These are phyloP conservation scores for Pelargonium cotyledonis DNA, from an alignment of 441 rosid species.

Conservation along the genomic window DNA sequence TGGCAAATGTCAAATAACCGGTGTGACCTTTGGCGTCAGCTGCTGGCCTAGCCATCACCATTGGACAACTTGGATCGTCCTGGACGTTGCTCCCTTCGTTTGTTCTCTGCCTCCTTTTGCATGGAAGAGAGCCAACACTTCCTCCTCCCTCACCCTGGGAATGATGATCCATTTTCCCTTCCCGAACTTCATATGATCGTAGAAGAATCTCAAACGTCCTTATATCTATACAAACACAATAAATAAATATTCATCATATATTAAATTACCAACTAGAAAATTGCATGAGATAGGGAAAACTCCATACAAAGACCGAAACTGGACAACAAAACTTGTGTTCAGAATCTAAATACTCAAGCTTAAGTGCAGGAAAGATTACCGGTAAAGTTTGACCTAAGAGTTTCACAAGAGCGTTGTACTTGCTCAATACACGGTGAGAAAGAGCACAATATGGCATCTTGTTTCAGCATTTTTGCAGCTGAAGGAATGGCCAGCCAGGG, in stretches of 20 bases:
- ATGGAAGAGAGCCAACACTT: conserved; percentile 36
- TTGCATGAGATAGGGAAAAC: neutral
- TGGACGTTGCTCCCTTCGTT: neutral
- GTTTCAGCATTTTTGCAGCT: conserved; percentile 71
- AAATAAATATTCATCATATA: neutral
- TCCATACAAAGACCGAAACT: no score
- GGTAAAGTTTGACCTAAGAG: conserved; percentile 53
- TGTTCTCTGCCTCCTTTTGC: conserved; percentile 52
- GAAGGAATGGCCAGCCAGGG: conserved; percentile 82
- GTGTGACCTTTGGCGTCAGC: neutral
- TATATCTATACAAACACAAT: conserved; percentile 42
- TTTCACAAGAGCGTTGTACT: conserved; percentile 79
- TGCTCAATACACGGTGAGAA: conserved; percentile 94
- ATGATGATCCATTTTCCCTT: conserved; percentile 39
- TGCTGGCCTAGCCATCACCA: conserved; percentile 3
- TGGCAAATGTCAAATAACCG: conserved; percentile 3
- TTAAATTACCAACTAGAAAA: neutral
- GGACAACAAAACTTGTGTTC: no score
- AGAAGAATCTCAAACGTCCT: conserved; percentile 80
- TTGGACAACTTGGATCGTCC: neutral
- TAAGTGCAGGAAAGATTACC: conserved; percentile 32
- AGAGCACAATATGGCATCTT: conserved; percentile 68
- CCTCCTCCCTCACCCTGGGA: conserved; percentile 26
- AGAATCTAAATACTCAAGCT: no score
- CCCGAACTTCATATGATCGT: conserved; percentile 67